Evolutionary conservation across 139 green algal genomes (phyloP).

Genomic region (Monoraphidium neglectum): DNA sequence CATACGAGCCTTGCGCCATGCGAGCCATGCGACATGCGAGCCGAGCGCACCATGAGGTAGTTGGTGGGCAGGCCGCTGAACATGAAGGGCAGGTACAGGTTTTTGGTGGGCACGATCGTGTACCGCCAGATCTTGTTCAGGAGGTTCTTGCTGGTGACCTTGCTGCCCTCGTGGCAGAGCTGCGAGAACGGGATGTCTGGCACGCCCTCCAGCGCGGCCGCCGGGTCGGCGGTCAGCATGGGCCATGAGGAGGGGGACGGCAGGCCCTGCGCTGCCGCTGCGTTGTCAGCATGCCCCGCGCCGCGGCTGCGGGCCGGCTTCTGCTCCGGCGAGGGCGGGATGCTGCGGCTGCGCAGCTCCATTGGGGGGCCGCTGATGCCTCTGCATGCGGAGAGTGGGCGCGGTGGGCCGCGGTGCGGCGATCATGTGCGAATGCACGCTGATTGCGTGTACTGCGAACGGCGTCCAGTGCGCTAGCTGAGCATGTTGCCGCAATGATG

Average conservation of each 20-base stretch:
- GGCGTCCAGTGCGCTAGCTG: too few relatives aligned
- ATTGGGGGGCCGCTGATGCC: neutral
- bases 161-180: constrained; percentile 6
- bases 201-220: neutral
- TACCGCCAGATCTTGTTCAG: constrained; percentile 26
- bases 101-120: constrained; percentile 14
- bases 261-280: neutral
- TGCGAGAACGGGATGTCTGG: constrained; percentile 18
- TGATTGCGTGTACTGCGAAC: too few relatives aligned
- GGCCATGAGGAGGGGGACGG: neutral
- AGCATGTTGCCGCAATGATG: too few relatives aligned
- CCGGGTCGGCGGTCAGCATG: too few relatives aligned
- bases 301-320: neutral
- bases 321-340: neutral
- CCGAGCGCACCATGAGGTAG: constrained; percentile 27
- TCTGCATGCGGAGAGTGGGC: neutral
- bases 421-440: too few relatives aligned
- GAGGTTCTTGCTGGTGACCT: constrained; percentile 4
- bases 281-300: neutral
- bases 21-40: too few relatives aligned
- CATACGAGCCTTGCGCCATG: too few relatives aligned
- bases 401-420: too few relatives aligned
- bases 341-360: neutral
- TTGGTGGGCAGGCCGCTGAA: constrained; percentile 22
- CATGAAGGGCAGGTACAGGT: constrained; percentile 23